Evolutionary conservation across 1,139 yeast species (phyloP), one percentile per base, ranked within the genome.

Genomic region (Nematodospora anomalae): DNA sequence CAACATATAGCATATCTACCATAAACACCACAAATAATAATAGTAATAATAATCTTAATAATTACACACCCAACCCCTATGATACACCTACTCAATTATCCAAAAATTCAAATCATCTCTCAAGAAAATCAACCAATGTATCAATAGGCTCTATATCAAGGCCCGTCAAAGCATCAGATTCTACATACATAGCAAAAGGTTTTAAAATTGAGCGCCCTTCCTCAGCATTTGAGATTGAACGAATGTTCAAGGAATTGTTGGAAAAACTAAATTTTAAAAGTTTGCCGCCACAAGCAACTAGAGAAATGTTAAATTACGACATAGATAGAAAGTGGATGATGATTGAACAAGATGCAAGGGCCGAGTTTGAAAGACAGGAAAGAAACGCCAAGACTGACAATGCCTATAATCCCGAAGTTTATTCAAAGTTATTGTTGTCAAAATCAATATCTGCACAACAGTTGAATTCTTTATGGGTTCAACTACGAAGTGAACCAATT

Each of bases 261-360:
- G 83, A 81, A 41, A 83, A 84, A 51, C 75, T 97, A 51, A 95
- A 89, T 55, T 84, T 87, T 58, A 80, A 82, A 49, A 78, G 85
- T 38, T 68, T 89, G 33, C 95, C 96, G 0, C 77, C 78, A 18
- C 79, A 76, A 41, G 95, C 95, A 7, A 83, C 83, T 47, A 76
- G 72, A 44, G 95, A 87, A 56, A 80, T 92, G 84, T 69, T 80
- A 52, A 78, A 76, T 46, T 89, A 85, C 53, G 77, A 84, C 29
- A 67, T 79, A 0, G 86, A 83, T 37, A 87, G 89, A 51, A 92
- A 92, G 60, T 88, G 97, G 96, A 80, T 86, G 81, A 71, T 92
- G 49, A 84, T 92, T 30, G 80, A 84, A 50, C 97, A 92, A 57
- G 96, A 89, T 58, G 81, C 84, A 23, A 70, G 86, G 38, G 77